Conservation (phyloP, 2,329 filamentous ascomycete genomes). For the Fusarium odoratissimum region DNA sequence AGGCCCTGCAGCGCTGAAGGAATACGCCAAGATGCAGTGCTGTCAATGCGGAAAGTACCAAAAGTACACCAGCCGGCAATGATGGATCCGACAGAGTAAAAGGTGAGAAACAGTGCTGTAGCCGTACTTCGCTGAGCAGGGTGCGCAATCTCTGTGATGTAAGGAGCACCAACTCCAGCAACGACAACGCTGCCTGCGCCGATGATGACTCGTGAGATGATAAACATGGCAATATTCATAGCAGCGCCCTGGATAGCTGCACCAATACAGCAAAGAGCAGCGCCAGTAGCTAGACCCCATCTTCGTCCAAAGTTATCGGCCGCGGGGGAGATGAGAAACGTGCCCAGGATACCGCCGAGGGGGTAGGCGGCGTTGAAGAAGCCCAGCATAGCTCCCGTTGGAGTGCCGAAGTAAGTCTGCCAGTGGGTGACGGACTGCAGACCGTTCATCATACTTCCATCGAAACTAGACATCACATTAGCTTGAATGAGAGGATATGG, state of each 20-base stretch:
- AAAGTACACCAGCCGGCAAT: not conserved
- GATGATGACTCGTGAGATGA: not conserved
- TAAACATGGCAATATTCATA: conserved; percentile 8
- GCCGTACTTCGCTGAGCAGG: not conserved
- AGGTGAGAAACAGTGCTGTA: not conserved
- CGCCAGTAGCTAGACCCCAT: not conserved
- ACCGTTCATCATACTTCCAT: conserved; percentile 11
- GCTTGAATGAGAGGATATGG: not conserved
- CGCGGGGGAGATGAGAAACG: not conserved
- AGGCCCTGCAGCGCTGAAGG: not conserved
- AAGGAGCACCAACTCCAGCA: not conserved
- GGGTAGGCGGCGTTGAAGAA: conserved; percentile 2
- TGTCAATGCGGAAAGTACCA: not conserved
- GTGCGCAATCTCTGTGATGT: conserved; percentile 1
- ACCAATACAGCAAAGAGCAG: not conserved
- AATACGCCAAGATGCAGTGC: not conserved
- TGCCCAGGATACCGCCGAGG: not conserved
- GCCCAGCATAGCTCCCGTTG: not conserved
- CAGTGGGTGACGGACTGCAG: not conserved
- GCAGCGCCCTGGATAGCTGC: not conserved
- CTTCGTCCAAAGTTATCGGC: not conserved
- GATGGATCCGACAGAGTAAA: not conserved
- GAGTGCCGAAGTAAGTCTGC: conserved; percentile 1
- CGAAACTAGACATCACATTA: not conserved
- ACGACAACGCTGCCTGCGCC: not conserved